phyloP scores from a whole-genome alignment of 441 rosid genomes.

The Erysimum cheiri region DNA sequence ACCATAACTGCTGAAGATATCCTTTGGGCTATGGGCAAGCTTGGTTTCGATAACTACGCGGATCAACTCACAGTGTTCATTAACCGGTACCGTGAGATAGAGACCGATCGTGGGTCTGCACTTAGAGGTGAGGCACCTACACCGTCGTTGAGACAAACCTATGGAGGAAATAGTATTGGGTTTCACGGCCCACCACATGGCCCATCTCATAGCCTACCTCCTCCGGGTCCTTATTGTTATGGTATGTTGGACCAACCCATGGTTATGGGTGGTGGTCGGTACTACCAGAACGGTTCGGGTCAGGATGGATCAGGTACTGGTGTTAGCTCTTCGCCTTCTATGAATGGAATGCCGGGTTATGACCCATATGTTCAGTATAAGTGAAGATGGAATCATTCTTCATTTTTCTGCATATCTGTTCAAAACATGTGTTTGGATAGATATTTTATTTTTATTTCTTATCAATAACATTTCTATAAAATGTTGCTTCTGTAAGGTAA shows the following conservation, averaged over 20 bases:
- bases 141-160: conserved; percentile 15
- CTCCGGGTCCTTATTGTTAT: conserved; percentile 35
- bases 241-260: conserved; percentile 40
- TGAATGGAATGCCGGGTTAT: conserved; percentile 33
- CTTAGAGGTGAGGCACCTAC: conserved; percentile 40
- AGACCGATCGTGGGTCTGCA: conserved; percentile 49
- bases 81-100: conserved; percentile 63
- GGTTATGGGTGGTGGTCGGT: conserved; percentile 43
- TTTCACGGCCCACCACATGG: conserved; percentile 10
- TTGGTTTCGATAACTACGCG: conserved; percentile 79
- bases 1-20: conserved; percentile 86
- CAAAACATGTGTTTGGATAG: conserved; percentile 27
- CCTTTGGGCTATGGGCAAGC: conserved; percentile 84
- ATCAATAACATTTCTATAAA: conserved; percentile 14
- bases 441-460: conserved; percentile 20
- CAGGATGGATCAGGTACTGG: conserved; percentile 37
- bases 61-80: conserved; percentile 62
- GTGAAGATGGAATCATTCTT: conserved; percentile 17
- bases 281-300: conserved; percentile 35
- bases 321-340: conserved; percentile 37
- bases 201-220: not conserved
- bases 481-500: conserved; percentile 12
- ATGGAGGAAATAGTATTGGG: conserved; percentile 32
- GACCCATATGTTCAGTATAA: conserved; percentile 45
- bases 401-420: conserved; percentile 12